Evolutionary conservation across 169 alveolate species (phyloP), one percentile per base, ranked within the genome.

Genomic region (Cyclospora cayetanensis): DNA sequence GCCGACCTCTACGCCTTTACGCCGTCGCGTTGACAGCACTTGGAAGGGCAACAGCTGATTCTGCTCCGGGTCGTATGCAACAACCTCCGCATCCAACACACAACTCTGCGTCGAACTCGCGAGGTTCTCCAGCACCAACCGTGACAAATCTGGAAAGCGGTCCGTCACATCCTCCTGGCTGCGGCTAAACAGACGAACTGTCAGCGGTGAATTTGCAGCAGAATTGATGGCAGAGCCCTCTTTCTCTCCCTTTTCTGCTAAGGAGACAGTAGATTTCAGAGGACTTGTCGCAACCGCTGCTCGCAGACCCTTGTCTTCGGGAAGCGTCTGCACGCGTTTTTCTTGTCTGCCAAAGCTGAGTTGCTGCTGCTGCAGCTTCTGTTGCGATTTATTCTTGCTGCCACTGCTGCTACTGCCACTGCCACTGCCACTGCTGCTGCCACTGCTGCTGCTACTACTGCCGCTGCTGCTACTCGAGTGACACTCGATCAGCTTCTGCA

Each of bases 41-140:
- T 98, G 98, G 92, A 99, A 99, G n/a, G 99, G 99, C 70, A 97
- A 83, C n/a, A 99, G 98, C 93, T 97, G 96, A 37, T 96, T 95
- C 52, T 96, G 97, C 66, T 94, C 97, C 35, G 92, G 93, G 27
- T 22, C 25, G 76, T 11, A 79, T n/a, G 99, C 99, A 12, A 98
- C 99, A 53, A 98, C 99, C 95, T 99, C 99, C 87, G 98, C 96
- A 93, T 99, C 99, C 41, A 98, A 90, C 52, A 99, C 98, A 92
- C 97, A 98, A 65, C 94, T 93, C n/a, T 31, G 29, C 31, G 70
- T 70, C 41, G 84, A 94, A 37, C 90, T 66, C 42, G 35, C 90
- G 66, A 93, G 80, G n/a, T 91, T 11, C 55, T 93, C 89, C 68
- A 94, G 87, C 5, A 97, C 88, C 55, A 95, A 94, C 63, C 94